Base-by-base conservation (phyloP, 2,329 filamentous ascomycete species). In the Zalaria sp. region DNA sequence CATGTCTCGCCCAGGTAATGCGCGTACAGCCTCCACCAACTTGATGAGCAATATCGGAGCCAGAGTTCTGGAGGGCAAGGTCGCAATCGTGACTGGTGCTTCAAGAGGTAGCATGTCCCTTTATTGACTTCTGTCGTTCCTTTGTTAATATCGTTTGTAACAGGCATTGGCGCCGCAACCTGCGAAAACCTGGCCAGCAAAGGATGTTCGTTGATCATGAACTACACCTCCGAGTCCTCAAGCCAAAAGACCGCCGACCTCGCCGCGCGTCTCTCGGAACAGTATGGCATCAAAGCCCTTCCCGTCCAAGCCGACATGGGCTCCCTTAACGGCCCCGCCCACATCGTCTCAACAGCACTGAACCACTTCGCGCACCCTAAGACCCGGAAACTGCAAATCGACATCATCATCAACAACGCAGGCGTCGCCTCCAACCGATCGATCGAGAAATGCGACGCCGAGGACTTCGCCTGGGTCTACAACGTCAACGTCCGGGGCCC, bases 331-430 rank as follows among this genome's bases (percentile, higher is more conserved):
- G 78, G 78, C 1, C 76, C 79, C 2, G 64, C 69, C 4, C 63
- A 72, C 35, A 69, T 86, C 40, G 60, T 87, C 49, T 62, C 66
- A 25, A 69, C 70, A 0, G 70, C 76, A 4, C 70, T 74, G 50
- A 67, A 75, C 48, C 66, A 77, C 54, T 79, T 83, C 61, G 57
- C 69, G 5, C 57, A 69, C 43, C 67, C 71, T 27, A 68, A 70
- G 51, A 68, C 63, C 47, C 60, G 62, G 45, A 65, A 67, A 42
- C 75, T 86, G 57, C 75, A 80, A 53, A 72, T 93, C 54, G 84
- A 93, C 62, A 84, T 93, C 46, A 67, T 93, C 41, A 67, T 93
- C 67, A 93, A 93, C 72, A 93, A 93, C 59, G 86, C 87, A 27
- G 87, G 84, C 26, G 65, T 75, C 3, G 62, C 68, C 7, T 60